Evolutionary conservation across 2,329 filamentous ascomycete genomes (phyloP).

Genomic region (Alternaria hordeiaustralica): DNA sequence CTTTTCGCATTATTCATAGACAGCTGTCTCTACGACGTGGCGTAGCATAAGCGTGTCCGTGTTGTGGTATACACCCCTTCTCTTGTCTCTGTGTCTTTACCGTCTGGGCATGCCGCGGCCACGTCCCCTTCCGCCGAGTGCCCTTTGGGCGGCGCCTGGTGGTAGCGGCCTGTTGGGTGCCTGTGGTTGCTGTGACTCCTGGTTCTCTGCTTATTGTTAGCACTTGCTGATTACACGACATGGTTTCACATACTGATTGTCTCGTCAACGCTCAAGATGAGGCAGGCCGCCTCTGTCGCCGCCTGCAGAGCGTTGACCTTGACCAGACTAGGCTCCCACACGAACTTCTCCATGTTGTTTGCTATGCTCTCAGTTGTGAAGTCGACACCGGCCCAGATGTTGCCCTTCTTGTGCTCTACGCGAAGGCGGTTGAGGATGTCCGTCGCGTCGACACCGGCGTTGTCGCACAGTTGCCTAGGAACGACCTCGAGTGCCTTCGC

Average conservation of each 20-base stretch:
- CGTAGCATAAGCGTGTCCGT: slow-evolving; percentile 22
- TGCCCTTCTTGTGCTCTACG: slow-evolving; percentile 93
- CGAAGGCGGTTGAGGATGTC: slow-evolving; percentile 96
- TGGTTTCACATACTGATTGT: slow-evolving; percentile 75
- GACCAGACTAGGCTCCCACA: slow-evolving; percentile 95
- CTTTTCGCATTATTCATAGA: slow-evolving; percentile 42
- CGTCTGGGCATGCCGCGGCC: slow-evolving; percentile 79
- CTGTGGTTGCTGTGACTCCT: slow-evolving; percentile 86
- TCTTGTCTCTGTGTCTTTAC: slow-evolving; percentile 50
- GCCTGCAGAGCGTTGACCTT: slow-evolving; percentile 98
- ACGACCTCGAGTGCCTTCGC: slow-evolving; percentile 97
- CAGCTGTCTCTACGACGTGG: slow-evolving; percentile 30
- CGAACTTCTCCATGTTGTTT: slow-evolving; percentile 94
- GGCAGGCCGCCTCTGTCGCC: slow-evolving; percentile 90
- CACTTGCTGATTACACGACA: background rate
- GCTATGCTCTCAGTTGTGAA: slow-evolving; percentile 90
- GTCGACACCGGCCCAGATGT: slow-evolving; percentile 94
- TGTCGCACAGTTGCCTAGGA: slow-evolving; percentile 95
- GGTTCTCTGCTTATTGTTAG: slow-evolving; percentile 67
- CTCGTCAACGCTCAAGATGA: slow-evolving; percentile 97
- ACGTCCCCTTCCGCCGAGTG: slow-evolving; percentile 76
- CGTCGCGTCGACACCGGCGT: slow-evolving; percentile 96
- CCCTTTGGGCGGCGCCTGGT: slow-evolving; percentile 79
- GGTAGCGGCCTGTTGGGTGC: slow-evolving; percentile 73
- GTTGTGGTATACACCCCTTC: slow-evolving; percentile 29